Percentiles rank a stretch among this genome's conserved stretches.
phyloP scores from a whole-genome alignment of 192 early-diverging fungal species.

The Podila epigama region DNA sequence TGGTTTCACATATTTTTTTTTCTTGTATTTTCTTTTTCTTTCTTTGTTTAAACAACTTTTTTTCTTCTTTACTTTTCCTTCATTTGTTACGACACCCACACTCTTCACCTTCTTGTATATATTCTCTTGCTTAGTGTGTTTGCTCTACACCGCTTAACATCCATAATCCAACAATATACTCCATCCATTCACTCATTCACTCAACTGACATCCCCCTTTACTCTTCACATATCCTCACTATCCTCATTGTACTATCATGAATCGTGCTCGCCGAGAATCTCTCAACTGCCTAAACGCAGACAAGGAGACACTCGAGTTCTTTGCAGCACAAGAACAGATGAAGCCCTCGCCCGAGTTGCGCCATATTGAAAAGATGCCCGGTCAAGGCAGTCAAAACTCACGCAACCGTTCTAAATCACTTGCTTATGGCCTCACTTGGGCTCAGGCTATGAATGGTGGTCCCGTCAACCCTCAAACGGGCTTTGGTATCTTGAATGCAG shows the following conservation, averaged over 20 bases:
- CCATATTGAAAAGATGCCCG: neutral
- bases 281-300: slow-evolving; percentile 49
- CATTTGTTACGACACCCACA: neutral
- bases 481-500: slow-evolving; percentile 21
- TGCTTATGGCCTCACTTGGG: slow-evolving; percentile 39
- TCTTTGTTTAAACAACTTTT: too few relatives aligned
- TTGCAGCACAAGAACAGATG: slow-evolving; percentile 37
- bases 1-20: neutral
- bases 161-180: too few relatives aligned
- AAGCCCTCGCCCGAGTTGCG: slow-evolving; percentile 11
- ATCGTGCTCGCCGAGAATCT: slow-evolving; percentile 45
- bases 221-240: neutral
- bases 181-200: too few relatives aligned
- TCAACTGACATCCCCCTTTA: too few relatives aligned
- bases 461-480: slow-evolving; percentile 22
- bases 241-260: slow-evolving; percentile 13
- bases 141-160: too few relatives aligned
- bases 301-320: slow-evolving; percentile 42
- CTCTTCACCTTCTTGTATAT: neutral
- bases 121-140: neutral
- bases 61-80: neutral
- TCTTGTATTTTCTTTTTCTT: neutral
- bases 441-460: slow-evolving; percentile 42
- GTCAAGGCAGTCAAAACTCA: neutral
- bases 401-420: slow-evolving; percentile 38